Conservation (phyloP, 768 basidiomycete species). For the Podaxis mareebaensis region DNA sequence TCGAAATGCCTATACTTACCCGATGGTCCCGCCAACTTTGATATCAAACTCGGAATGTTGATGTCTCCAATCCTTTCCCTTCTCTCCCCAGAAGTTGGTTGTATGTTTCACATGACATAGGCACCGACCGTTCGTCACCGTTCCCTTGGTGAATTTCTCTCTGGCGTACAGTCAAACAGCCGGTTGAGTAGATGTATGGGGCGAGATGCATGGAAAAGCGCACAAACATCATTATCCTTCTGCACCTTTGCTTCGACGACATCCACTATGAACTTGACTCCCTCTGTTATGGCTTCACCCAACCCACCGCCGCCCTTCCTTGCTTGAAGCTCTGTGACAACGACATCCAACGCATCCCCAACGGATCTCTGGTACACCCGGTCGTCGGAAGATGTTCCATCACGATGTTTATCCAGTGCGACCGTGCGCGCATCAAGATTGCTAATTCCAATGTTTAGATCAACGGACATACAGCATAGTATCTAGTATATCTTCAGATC, state of each 20-base stretch:
- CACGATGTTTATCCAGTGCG: background rate
- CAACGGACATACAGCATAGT: background rate
- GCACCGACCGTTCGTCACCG: constrained; percentile 1
- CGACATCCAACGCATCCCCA: background rate
- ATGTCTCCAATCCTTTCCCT: constrained; percentile 24
- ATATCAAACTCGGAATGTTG: constrained; percentile 20
- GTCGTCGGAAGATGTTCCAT: too few relatives aligned
- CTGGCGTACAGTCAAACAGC: background rate
- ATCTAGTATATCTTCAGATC: background rate
- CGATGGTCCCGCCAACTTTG: constrained; percentile 19
- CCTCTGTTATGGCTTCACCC: background rate
- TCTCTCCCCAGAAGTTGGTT: constrained; percentile 17
- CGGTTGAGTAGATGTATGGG: background rate
- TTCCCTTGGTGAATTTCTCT: constrained; percentile 1
- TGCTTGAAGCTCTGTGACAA: background rate
- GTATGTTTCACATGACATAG: constrained; percentile 23
- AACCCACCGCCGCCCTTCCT: background rate
- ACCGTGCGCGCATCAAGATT: background rate
- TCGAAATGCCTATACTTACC: constrained; percentile 20
- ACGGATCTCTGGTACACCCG: background rate
- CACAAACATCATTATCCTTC: background rate
- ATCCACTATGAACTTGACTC: background rate
- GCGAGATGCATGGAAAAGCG: background rate
- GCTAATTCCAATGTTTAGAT: background rate
- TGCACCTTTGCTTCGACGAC: background rate